Evolutionary conservation across 371 early-diverging fungal species (phyloP).

Genomic region (Mortierella sp.): DNA sequence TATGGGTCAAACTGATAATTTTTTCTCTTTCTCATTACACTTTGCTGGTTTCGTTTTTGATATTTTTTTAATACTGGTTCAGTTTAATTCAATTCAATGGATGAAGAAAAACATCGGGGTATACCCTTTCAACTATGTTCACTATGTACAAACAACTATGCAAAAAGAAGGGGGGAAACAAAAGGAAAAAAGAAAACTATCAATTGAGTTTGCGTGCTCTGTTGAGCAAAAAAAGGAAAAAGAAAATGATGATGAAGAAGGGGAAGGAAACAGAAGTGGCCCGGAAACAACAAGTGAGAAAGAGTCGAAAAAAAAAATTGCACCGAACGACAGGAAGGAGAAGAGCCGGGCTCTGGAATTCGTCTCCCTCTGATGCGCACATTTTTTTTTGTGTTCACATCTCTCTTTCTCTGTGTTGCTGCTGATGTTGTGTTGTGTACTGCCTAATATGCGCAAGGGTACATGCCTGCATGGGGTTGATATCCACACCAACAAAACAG

Average conservation of each 20-base stretch:
- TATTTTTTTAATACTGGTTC: neutral
- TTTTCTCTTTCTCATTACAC: too few relatives aligned
- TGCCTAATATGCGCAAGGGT: neutral
- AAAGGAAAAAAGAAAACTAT: neutral
- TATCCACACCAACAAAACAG: too few relatives aligned
- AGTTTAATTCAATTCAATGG: neutral
- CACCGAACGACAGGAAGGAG: neutral
- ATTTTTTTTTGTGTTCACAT: neutral
- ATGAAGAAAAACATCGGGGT: neutral
- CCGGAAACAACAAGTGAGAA: neutral
- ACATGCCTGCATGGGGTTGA: too few relatives aligned
- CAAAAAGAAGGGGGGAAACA: too few relatives aligned
- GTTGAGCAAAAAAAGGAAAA: too few relatives aligned
- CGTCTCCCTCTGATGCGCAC: neutral
- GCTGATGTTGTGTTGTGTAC: neutral
- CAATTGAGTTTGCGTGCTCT: neutral
- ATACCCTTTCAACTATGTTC: neutral
- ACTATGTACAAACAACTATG: neutral
- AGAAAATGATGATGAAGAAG: neutral
- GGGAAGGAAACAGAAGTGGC: neutral
- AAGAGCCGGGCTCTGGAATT: neutral
- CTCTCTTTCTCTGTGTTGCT: neutral
- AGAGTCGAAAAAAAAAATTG: neutral
- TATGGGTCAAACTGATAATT: too few relatives aligned
- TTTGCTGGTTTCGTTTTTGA: too few relatives aligned